Percentiles rank a stretch among this genome's conserved stretches.
Conservation (phyloP, 768 basidiomycete genomes). For the Suillus subaureus region DNA sequence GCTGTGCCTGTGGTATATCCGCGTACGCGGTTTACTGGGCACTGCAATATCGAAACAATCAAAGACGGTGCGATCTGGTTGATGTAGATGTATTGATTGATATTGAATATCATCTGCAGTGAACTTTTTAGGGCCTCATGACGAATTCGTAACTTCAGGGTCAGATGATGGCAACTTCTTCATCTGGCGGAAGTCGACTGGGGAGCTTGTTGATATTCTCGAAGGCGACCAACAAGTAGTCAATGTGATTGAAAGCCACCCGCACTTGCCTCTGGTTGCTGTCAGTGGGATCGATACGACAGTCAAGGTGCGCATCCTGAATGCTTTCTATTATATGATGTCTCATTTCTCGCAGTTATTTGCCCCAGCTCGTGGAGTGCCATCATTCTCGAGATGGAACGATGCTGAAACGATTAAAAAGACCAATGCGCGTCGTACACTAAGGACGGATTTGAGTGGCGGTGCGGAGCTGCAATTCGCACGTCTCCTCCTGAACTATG, state of each 20-base stretch:
- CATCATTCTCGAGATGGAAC: conserved; percentile 55
- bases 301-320: conserved; percentile 60
- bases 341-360: conserved; percentile 52
- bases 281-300: conserved; percentile 87
- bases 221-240: conserved; percentile 84
- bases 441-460: conserved; percentile 25
- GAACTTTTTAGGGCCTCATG: conserved; percentile 78
- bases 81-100: background rate
- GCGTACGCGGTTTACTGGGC: conserved; percentile 62
- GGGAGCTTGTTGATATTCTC: conserved; percentile 69
- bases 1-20: conserved; percentile 63
- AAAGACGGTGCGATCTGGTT: conserved; percentile 70
- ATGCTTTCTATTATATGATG: conserved; percentile 1
- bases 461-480: conserved; percentile 27
- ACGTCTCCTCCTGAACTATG: conserved; percentile 33
- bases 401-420: conserved; percentile 57
- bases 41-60: conserved; percentile 79
- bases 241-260: conserved; percentile 84
- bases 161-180: conserved; percentile 90
- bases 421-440: conserved; percentile 49
- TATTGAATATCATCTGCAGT: conserved; percentile 45
- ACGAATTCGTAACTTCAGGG: conserved; percentile 81
- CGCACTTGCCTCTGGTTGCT: conserved; percentile 78
- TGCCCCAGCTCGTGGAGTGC: conserved; percentile 51
- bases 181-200: conserved; percentile 76